A percentile compares a stretch with the other conserved stretches of the same genome.
Conservation (phyloP, 305 asterid genomes). For the Fraxinus ornus region DNA sequence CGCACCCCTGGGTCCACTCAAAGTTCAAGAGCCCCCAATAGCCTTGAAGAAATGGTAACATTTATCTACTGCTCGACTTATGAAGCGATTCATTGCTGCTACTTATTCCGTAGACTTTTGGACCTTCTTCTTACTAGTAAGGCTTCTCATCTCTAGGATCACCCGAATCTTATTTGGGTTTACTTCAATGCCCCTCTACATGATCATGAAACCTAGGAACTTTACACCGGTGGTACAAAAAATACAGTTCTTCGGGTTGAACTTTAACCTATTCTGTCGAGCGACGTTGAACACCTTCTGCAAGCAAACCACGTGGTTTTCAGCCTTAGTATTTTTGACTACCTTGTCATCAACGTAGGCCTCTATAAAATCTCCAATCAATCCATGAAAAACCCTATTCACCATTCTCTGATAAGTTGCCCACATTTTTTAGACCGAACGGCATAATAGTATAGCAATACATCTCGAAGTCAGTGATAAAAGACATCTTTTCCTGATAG, state of each 20-base stretch:
- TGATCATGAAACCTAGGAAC: background rate
- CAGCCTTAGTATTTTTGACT: background rate
- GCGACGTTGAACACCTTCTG: background rate
- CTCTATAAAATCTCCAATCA: background rate
- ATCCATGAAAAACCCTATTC: no score
- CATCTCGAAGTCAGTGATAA: background rate
- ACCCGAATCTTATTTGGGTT: no score
- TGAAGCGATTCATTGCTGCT: background rate
- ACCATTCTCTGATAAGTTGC: background rate
- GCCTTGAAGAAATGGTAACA: background rate
- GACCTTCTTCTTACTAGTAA: background rate
- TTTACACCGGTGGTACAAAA: background rate
- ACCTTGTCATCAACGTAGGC: background rate
- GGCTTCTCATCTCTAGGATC: no score
- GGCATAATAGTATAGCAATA: background rate
- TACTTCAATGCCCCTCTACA: no score
- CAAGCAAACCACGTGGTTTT: background rate
- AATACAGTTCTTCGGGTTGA: background rate
- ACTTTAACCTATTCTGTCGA: background rate
- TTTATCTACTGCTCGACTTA: background rate
- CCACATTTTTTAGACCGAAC: background rate
- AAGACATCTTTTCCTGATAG: no score
- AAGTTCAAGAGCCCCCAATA: background rate
- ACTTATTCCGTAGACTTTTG: background rate
- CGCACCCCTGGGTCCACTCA: background rate